Percentiles rank a stretch among this genome's conserved stretches.
phyloP scores from a whole-genome alignment of 208 protist genomes.

The Trypanosoma platydactyli region DNA sequence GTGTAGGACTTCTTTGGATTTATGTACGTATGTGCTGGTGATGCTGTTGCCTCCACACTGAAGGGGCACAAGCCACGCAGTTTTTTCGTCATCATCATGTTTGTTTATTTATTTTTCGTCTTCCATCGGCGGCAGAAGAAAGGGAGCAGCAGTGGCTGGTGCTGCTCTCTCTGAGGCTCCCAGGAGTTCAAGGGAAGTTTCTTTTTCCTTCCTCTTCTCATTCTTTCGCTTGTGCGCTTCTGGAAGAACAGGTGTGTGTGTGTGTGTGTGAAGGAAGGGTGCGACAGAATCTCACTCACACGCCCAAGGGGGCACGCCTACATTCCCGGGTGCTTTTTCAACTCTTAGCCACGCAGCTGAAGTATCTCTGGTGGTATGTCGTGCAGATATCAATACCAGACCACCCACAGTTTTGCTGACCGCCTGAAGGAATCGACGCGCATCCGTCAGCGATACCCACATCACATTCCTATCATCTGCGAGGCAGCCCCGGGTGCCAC shows the following conservation, averaged over 20 bases:
- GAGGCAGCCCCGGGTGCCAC: conserved; percentile 56
- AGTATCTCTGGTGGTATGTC: conserved; percentile 16
- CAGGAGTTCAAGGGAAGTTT: conserved; percentile 2
- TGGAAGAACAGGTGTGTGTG: no score
- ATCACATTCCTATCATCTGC: conserved; percentile 87
- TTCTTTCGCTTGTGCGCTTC: background rate
- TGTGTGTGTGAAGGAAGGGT: no score
- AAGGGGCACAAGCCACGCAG: background rate
- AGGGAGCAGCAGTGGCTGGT: no score
- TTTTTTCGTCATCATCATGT: background rate
- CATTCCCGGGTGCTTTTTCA: background rate
- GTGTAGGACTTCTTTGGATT: conserved; percentile 1
- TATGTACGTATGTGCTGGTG: conserved; percentile 3
- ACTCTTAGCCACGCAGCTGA: background rate
- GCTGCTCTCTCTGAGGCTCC: no score
- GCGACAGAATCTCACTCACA: no score
- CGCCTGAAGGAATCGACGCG: conserved; percentile 37
- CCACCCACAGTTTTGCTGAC: conserved; percentile 47
- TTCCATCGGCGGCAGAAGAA: background rate
- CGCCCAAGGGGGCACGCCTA: no score
- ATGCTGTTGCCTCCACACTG: background rate
- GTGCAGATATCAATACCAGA: conserved; percentile 34
- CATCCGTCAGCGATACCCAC: conserved; percentile 48
- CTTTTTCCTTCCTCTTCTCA: conserved; percentile 23
- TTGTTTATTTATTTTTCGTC: conserved; percentile 18